Evolutionary conservation across 2,329 filamentous ascomycete species (phyloP).

Genomic region (Bipolaris victoriae): DNA sequence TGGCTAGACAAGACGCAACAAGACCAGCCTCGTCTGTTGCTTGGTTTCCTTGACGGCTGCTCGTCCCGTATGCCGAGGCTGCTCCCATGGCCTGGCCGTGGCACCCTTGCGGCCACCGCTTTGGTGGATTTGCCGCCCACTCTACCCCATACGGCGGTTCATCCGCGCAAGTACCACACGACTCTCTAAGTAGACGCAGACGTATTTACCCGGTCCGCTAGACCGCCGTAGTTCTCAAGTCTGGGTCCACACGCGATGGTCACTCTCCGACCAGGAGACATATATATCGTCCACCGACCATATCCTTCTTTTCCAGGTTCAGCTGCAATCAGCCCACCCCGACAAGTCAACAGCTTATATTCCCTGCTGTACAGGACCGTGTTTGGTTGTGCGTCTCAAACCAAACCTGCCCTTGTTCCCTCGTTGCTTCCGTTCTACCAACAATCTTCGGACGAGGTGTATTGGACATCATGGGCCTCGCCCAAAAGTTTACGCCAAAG

Average conservation of each 20-base stretch:
- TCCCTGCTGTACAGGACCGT: constrained; percentile 20
- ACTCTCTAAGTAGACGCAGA: constrained; percentile 16
- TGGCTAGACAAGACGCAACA: background rate
- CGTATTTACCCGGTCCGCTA: constrained; percentile 42
- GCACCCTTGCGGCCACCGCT: constrained; percentile 19
- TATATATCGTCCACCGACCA: constrained; percentile 36
- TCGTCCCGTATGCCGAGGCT: constrained; percentile 18
- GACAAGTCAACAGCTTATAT: constrained; percentile 27
- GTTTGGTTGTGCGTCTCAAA: constrained; percentile 22
- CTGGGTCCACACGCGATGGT: constrained; percentile 23
- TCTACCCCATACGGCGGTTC: constrained; percentile 30
- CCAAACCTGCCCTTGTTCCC: constrained; percentile 13
- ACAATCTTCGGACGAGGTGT: constrained; percentile 10
- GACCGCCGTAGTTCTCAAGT: constrained; percentile 32
- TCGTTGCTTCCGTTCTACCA: constrained; percentile 12
- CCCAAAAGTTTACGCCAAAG: constrained; percentile 30
- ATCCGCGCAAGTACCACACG: constrained; percentile 27
- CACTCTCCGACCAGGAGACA: constrained; percentile 21
- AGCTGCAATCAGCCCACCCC: constrained; percentile 26
- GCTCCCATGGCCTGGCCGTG: constrained; percentile 13
- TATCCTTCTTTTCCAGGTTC: constrained; percentile 19
- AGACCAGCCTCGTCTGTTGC: constrained; percentile 10
- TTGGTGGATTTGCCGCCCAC: constrained; percentile 21
- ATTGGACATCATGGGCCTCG: constrained; percentile 26
- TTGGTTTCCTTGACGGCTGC: constrained; percentile 11